Conservation (phyloP, 2,329 filamentous ascomycete species). For the Anthostomella pinea region DNA sequence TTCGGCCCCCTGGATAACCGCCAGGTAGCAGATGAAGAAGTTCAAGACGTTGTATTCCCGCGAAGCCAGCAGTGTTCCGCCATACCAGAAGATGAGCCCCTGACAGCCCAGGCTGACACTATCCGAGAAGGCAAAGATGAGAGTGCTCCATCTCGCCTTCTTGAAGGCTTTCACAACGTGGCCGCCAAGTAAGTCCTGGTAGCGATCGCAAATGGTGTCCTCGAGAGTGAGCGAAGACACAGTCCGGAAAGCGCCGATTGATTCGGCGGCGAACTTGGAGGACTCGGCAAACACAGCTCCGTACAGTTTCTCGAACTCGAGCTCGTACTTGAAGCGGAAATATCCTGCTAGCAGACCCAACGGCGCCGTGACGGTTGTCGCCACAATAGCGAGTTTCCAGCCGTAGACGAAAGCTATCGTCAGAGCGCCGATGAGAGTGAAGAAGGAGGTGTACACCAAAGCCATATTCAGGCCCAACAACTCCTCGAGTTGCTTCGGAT, state of each 20-base stretch:
- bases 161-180: slow-evolving; percentile 60
- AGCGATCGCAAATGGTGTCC: slow-evolving; percentile 59
- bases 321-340: slow-evolving; percentile 55
- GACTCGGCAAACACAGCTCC: slow-evolving; percentile 66
- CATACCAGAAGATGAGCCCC: slow-evolving; percentile 67
- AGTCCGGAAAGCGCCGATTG: slow-evolving; percentile 71
- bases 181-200: slow-evolving; percentile 53
- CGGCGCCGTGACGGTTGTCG: slow-evolving; percentile 58
- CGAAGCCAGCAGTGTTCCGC: slow-evolving; percentile 54
- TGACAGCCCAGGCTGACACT: slow-evolving; percentile 61
- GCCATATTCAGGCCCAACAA: slow-evolving; percentile 63
- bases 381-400: slow-evolving; percentile 73
- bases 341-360: slow-evolving; percentile 47
- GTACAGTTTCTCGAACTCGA: slow-evolving; percentile 68
- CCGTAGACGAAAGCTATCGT: slow-evolving; percentile 68
- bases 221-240: slow-evolving; percentile 70
- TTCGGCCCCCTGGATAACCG: slow-evolving; percentile 66
- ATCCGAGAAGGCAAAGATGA: slow-evolving; percentile 68
- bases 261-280: slow-evolving; percentile 72
- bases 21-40: slow-evolving; percentile 61
- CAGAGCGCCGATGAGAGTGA: slow-evolving; percentile 63
- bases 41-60: slow-evolving; percentile 45
- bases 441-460: slow-evolving; percentile 59
- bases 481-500: slow-evolving; percentile 60
- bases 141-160: slow-evolving; percentile 59